These are phyloP conservation scores for Rhizopus arrhizus DNA, from an alignment of 371 early-diverging fungal genomes.

Conservation along the genomic window DNA sequence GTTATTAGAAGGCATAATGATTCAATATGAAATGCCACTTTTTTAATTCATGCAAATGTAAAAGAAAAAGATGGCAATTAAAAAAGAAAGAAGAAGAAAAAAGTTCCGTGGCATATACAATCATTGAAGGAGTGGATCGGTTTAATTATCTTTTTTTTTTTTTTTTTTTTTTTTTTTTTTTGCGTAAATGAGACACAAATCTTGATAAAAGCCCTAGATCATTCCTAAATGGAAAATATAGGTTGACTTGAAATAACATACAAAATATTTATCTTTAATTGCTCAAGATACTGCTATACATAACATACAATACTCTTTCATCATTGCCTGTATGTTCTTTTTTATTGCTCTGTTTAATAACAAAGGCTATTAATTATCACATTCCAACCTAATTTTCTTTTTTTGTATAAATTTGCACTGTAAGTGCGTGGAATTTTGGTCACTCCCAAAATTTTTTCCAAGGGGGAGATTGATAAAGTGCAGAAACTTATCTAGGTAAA, in stretches of 20 bases:
- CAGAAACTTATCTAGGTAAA: not conserved
- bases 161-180: not conserved
- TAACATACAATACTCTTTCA: not conserved
- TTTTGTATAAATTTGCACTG: constrained; percentile 2
- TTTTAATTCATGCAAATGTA: constrained; percentile 4
- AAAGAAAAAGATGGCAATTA: not conserved
- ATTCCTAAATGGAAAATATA: not conserved
- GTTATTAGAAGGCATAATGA: constrained; percentile 1
- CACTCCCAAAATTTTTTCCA: constrained; percentile 6
- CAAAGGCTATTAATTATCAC: not conserved
- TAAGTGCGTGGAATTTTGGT: not conserved
- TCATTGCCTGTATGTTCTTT: not conserved
- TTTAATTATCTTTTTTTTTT: constrained; percentile 2
- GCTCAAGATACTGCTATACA: not conserved
- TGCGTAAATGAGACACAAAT: not conserved
- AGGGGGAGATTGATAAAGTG: not conserved
- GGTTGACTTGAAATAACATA: too few relatives aligned
- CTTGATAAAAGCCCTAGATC: not conserved
- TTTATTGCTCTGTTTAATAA: not conserved
- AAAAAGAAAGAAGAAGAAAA: not conserved
- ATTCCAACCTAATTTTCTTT: constrained; percentile 9
- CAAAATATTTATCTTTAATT: too few relatives aligned
- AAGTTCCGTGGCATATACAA: constrained; percentile 3
- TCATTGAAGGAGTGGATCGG: not conserved
- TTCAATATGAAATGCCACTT: not conserved